Conservation (phyloP, 768 basidiomycete species). For the Tulasnella sp. region DNA sequence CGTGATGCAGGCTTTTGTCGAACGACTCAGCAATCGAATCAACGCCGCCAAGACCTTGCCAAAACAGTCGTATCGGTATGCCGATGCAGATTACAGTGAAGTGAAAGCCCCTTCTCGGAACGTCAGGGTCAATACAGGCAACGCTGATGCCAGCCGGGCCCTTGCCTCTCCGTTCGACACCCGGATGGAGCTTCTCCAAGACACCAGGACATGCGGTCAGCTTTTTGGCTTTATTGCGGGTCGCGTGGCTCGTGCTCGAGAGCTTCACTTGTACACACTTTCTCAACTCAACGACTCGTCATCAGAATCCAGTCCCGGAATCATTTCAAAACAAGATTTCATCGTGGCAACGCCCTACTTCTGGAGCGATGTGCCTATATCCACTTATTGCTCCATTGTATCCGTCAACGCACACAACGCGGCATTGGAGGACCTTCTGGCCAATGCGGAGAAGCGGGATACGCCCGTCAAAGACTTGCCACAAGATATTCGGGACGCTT, state of each 20-base stretch:
- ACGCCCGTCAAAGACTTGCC: constrained; percentile 47
- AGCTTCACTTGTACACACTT: constrained; percentile 48
- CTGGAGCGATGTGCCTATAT: constrained; percentile 50
- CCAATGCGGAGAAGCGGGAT: constrained; percentile 35
- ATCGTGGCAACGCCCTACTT: constrained; percentile 53
- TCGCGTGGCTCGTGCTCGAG: constrained; percentile 48
- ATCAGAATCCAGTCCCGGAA: constrained; percentile 31
- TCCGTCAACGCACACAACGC: constrained; percentile 45
- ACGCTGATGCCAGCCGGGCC: background rate
- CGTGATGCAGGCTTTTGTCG: background rate
- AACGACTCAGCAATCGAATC: background rate
- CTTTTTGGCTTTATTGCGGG: constrained; percentile 64
- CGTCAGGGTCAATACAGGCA: background rate
- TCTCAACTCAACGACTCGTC: constrained; percentile 37
- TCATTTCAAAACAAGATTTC: constrained; percentile 39
- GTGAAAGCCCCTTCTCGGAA: background rate
- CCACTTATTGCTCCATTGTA: constrained; percentile 53
- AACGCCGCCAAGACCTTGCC: background rate
- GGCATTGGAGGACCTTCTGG: constrained; percentile 42
- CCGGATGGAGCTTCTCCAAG: constrained; percentile 49
- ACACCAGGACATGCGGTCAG: constrained; percentile 60
- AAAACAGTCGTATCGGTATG: background rate
- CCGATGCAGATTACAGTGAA: background rate
- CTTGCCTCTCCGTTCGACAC: background rate
- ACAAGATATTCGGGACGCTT: constrained; percentile 33